Conservation (phyloP, 345 rosid genomes). For the Gossypium turneri region DNA sequence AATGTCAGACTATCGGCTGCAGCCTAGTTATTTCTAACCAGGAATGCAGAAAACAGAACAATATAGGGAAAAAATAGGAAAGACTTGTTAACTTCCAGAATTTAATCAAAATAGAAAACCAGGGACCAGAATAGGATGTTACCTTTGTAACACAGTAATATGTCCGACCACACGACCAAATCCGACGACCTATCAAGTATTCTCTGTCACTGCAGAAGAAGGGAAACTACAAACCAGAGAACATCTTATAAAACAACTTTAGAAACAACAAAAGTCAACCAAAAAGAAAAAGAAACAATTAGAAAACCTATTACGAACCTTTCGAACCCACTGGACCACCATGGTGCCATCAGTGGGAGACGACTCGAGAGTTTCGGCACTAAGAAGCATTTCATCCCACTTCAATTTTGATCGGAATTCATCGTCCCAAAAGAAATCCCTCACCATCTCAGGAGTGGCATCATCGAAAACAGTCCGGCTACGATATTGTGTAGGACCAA, state of each 20-base stretch:
- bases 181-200: conserved; percentile 86
- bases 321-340: conserved; percentile 89
- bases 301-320: conserved; percentile 39
- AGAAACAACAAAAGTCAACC: conserved; percentile 6
- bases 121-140: neutral
- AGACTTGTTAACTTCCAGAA: neutral
- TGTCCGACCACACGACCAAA: conserved; percentile 74
- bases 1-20: neutral
- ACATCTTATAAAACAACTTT: conserved; percentile 11
- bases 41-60: neutral
- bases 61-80: neutral
- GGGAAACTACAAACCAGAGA: conserved; percentile 62
- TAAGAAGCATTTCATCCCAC: conserved; percentile 93
- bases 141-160: conserved; percentile 96
- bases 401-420: conserved; percentile 52
- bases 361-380: conserved; percentile 53
- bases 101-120: neutral
- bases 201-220: conserved; percentile 96
- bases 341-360: conserved; percentile 69
- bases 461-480: conserved; percentile 85
- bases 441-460: conserved; percentile 78
- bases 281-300: conserved; percentile 12
- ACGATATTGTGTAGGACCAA: conserved; percentile 91
- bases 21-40: neutral
- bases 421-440: conserved; percentile 99